Evolutionary conservation across 345 rosid genomes (phyloP).

Genomic region (Carallia pectinifolia): DNA sequence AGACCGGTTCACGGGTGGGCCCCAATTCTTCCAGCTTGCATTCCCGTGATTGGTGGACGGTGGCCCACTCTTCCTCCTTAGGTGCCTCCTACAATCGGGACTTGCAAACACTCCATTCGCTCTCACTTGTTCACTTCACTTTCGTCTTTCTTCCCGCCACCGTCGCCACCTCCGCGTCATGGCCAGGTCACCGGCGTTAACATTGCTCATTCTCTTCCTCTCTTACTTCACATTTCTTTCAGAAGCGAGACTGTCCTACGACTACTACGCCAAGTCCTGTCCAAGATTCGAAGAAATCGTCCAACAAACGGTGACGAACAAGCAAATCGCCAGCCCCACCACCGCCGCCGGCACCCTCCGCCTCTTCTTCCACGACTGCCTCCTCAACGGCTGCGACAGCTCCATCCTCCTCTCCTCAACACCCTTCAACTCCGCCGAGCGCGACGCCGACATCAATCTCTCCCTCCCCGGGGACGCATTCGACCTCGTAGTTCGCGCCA

Average conservation of each 20-base stretch:
- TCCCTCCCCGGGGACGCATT: constrained; percentile 36
- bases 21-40: not conserved
- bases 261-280: constrained; percentile 31
- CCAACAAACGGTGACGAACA: constrained; percentile 25
- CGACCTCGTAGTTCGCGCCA: constrained; percentile 43
- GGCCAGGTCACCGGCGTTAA: not conserved
- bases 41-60: constrained; percentile 43
- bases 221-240: not conserved
- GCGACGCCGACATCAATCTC: constrained; percentile 36
- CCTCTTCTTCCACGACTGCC: constrained; percentile 34
- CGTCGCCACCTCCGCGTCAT: constrained; percentile 3
- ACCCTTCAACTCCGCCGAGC: constrained; percentile 33
- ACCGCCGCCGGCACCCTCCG: constrained; percentile 37
- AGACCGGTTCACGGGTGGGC: not conserved
- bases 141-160: not conserved
- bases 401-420: constrained; percentile 34
- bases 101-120: not conserved
- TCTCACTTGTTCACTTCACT: not conserved
- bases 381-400: constrained; percentile 32
- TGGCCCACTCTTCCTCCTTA: not conserved
- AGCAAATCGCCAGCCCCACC: constrained; percentile 35
- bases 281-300: constrained; percentile 31
- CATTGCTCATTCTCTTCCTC: constrained; percentile 5
- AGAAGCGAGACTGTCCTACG: constrained; percentile 22
- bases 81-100: not conserved